Evolutionary conservation across 164 flowering plant genomes (phyloP).

Genomic region (Umbellularia californica): DNA sequence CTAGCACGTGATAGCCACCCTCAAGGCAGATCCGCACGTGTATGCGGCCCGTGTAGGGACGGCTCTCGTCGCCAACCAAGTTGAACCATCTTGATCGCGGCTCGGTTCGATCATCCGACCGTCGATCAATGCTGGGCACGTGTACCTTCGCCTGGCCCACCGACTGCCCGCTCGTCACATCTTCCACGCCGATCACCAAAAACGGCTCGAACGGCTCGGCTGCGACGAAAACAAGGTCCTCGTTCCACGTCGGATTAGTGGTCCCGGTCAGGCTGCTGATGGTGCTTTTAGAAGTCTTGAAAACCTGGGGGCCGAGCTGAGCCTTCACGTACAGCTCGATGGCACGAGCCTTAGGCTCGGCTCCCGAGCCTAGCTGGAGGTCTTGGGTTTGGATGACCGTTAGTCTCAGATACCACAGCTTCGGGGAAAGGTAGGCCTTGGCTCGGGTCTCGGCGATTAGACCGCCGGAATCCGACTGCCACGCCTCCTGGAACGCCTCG

Average conservation of each 20-base stretch:
- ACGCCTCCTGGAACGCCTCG: conserved; percentile 92
- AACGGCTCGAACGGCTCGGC: conserved; percentile 96
- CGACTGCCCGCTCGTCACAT: conserved; percentile 34
- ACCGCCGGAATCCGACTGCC: conserved; percentile 98
- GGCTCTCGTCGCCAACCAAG: conserved; percentile 40
- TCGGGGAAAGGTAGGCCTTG: conserved; percentile 91
- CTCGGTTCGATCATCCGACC: conserved; percentile 53
- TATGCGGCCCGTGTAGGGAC: conserved; percentile 69
- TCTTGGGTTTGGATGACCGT: conserved; percentile 98
- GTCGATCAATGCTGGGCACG: conserved; percentile 53
- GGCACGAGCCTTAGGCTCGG: conserved; percentile 46
- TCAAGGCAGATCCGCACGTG: conserved; percentile 74
- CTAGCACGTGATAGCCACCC: conserved; percentile 96
- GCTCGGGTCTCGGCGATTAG: conserved; percentile 79
- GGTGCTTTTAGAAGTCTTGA: conserved; percentile 56
- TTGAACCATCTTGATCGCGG: conserved; percentile 78
- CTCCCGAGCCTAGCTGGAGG: conserved; percentile 48
- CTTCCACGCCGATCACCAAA: conserved; percentile 67
- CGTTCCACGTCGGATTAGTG: conserved; percentile 79
- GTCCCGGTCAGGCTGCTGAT: conserved; percentile 32
- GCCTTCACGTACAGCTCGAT: conserved; percentile 73
- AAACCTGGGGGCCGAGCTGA: conserved; percentile 78
- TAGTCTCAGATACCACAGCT: conserved; percentile 91
- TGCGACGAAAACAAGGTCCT: conserved; percentile 82
- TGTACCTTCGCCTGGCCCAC: conserved; percentile 65